Evolutionary conservation across 106 monocot species (phyloP), one percentile per base, ranked within the genome.

Genomic region (Allium sativum): DNA sequence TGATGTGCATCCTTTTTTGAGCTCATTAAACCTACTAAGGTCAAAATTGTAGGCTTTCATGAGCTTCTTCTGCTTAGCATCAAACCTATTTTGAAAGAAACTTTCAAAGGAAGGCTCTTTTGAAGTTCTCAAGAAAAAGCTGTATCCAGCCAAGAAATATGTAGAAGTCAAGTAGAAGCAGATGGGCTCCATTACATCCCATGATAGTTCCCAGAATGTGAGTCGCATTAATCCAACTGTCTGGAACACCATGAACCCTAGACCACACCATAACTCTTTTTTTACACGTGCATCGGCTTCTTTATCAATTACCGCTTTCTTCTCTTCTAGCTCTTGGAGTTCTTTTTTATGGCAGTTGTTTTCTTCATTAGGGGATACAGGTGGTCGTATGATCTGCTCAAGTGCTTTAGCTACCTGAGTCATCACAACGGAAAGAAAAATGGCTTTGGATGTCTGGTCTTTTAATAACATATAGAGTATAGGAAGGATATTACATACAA

Each of bases 151-250:
- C 21, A 72, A 48, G 57, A 72, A 64, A 45, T 72, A 72, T 8
- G 54, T 2, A 45, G 71, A 72, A 11, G 72, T 62, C 18, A 67
- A 44, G 42, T 67, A 77, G 62, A 72, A 77, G 77, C 77, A 78
- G 15, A 78, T 63, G n/a, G 77, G 72, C 57, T 72, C 72, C 72
- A 72, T 72, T 14, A 72, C 72, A 64, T 72, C 72, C 72, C 72
- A 72, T 12, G 77, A 63, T 7, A 78, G 72, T 51, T 78, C 77
- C 77, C 77, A 78, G 68, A 78, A 78, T 8, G 77, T 78, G 10
- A 78, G 77, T 45, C 72, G 56, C 68, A 72, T 72, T 43, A 72
- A 67, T 17, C 62, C 68, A n/a, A 56, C n/a, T 9, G 72, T 78
- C 48, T 78, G 77, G 7, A 72, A 8, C 18, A 67, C 18, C 12